Conservation (phyloP, 192 early-diverging fungal genomes). For the Linnemannia exigua region DNA sequence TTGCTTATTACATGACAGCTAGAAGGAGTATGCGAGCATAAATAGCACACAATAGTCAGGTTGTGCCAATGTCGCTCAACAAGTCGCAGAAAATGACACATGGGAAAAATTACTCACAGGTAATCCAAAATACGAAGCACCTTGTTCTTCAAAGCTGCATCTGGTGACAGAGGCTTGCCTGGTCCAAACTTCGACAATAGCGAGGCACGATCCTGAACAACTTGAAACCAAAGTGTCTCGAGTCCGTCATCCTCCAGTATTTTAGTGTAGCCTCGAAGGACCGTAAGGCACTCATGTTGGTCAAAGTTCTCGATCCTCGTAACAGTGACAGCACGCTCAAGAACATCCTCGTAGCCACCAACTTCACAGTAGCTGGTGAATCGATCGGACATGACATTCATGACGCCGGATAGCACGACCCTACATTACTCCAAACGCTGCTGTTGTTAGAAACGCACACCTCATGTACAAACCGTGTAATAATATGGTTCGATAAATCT, state of each 20-base stretch:
- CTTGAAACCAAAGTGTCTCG: too few relatives aligned
- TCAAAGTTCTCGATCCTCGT: background rate
- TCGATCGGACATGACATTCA: conserved; percentile 14
- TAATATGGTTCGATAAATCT: conserved; percentile 12
- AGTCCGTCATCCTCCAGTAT: too few relatives aligned
- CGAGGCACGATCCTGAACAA: too few relatives aligned
- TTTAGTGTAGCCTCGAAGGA: background rate
- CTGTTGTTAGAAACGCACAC: background rate
- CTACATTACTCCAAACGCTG: conserved; percentile 6
- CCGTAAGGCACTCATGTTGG: conserved; percentile 4
- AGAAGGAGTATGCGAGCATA: background rate
- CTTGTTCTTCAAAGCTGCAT: too few relatives aligned
- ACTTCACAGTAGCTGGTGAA: conserved; percentile 9
- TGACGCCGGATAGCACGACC: conserved; percentile 6
- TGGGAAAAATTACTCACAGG: too few relatives aligned
- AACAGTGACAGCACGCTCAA: background rate
- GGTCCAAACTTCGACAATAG: too few relatives aligned
- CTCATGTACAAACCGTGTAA: background rate
- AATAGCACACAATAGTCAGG: too few relatives aligned
- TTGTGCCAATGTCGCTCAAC: too few relatives aligned
- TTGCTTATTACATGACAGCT: background rate
- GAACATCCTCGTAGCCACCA: conserved; percentile 4
- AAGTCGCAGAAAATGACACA: too few relatives aligned
- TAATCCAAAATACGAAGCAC: too few relatives aligned
- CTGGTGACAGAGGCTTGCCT: too few relatives aligned